phyloP scores from a whole-genome alignment of 192 early-diverging fungal species.

The Geranomyces michiganensis region DNA sequence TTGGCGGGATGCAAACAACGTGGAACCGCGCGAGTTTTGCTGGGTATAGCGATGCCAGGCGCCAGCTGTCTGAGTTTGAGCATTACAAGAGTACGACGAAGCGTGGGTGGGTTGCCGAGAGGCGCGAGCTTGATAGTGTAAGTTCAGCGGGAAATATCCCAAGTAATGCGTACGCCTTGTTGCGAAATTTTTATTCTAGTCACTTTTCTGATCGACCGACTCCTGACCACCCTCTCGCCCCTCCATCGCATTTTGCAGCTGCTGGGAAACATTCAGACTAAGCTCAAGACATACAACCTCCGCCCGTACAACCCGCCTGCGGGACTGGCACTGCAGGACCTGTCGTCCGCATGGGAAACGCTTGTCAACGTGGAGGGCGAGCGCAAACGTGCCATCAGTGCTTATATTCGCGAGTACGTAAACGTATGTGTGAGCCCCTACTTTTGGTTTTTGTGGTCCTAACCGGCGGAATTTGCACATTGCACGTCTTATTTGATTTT shows the following conservation, averaged over 20 bases:
- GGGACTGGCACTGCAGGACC: constrained; percentile 70
- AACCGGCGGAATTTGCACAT: no score
- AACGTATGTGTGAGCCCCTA: not conserved
- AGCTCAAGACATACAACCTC: constrained; percentile 93
- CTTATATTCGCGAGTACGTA: constrained; percentile 78
- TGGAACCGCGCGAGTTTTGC: constrained; percentile 73
- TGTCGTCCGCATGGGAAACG: constrained; percentile 78
- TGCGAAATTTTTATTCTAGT: not conserved
- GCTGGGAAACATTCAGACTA: constrained; percentile 95
- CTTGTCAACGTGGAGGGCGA: constrained; percentile 74
- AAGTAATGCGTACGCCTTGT: not conserved
- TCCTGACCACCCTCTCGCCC: no score
- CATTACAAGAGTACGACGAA: constrained; percentile 71
- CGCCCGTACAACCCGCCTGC: constrained; percentile 79
- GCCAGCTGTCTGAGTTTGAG: constrained; percentile 73
- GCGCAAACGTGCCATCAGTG: constrained; percentile 81
- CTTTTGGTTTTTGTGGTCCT: constrained; percentile 17
- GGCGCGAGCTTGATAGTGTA: constrained; percentile 82
- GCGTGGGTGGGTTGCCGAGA: constrained; percentile 71
- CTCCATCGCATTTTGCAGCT: constrained; percentile 39
- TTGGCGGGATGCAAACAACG: constrained; percentile 60
- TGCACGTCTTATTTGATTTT: not conserved
- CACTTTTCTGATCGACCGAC: no score
- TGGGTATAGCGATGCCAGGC: constrained; percentile 77
- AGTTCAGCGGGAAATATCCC: constrained; percentile 12